Conservation (phyloP, 495 filamentous ascomycete genomes). For the Astrothelium subdiscretum region DNA sequence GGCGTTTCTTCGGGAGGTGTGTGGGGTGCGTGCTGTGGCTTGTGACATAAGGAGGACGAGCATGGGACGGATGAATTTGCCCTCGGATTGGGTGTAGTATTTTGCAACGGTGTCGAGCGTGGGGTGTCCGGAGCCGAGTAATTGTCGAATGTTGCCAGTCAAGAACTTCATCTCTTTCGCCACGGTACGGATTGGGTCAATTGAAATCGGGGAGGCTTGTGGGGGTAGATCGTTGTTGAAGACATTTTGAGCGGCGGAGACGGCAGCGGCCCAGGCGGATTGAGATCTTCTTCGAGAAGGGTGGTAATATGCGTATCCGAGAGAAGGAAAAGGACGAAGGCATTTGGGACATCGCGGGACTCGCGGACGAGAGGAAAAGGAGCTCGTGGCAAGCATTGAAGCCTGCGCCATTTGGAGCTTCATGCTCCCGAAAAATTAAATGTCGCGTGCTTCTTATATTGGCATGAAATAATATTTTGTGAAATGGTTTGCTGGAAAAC, state of each 20-base stretch:
- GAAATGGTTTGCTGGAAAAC: neutral
- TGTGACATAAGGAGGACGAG: constrained; percentile 92
- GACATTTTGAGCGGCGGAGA: constrained; percentile 65
- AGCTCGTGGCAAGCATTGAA: neutral
- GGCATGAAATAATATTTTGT: neutral
- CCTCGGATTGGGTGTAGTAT: constrained; percentile 94
- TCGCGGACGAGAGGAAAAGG: neutral
- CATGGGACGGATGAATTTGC: constrained; percentile 90
- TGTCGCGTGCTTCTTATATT: neutral
- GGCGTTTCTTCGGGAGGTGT: constrained; percentile 34
- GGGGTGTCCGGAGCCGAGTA: constrained; percentile 85
- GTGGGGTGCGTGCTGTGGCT: constrained; percentile 72
- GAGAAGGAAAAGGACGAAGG: constrained; percentile 10
- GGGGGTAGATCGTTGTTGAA: constrained; percentile 57
- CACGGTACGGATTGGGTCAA: constrained; percentile 48
- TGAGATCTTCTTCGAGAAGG: constrained; percentile 27
- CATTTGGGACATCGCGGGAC: constrained; percentile 13
- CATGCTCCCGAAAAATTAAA: neutral
- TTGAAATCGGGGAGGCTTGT: constrained; percentile 27
- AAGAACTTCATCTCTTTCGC: constrained; percentile 93
- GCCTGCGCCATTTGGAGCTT: neutral
- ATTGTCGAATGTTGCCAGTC: constrained; percentile 74
- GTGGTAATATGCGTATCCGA: constrained; percentile 15
- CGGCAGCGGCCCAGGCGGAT: constrained; percentile 55
- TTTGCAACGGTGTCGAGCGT: constrained; percentile 90